Evolutionary conservation across 345 rosid genomes (phyloP), one percentile per base, ranked within the genome.

Genomic region (Eucalyptus grandis): DNA sequence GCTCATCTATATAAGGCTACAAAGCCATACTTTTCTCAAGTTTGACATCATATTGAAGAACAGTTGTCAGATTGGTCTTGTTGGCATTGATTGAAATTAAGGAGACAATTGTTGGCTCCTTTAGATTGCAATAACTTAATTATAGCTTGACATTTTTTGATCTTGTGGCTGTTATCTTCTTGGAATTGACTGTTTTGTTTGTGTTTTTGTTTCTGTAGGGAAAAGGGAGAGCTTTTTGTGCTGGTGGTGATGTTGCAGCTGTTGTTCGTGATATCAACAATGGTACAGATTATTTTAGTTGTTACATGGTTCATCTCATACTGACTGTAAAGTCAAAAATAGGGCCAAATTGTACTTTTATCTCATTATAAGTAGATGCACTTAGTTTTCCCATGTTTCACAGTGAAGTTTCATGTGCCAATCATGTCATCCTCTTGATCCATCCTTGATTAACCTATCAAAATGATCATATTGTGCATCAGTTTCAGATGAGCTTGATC

Each of bases 141-240:
- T 9, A 69, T 69, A 9, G 43, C 19, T 58, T 21, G 4, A 87
- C 80, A 40, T 27, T 87, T 27, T 31, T 40, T 27, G 14, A 26
- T n/a, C 47, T 58, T 50, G 77, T 44, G 44, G 53, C 27, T 15
- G 6, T 69, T 69, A 8, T 22, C 43, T 46, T 31, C 46, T 30
- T 44, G 27, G 60, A 56, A 56, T 56, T 54, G 60, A 96, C 90
- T 92, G 89, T 49, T 67, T 30, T 47, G 24, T 87, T 40, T 4
- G 46, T 43, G 30, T 14, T 67, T 87, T 13, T 53, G 40, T 69
- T 31, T 51, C 60, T 88, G 51, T 49, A 96, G 98, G 97, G 97
- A 21, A 93, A 91, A 65, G 98, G 99, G 88, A 51, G 54, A 51
- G 54, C 54, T 51, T 51, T 51, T 51, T 51, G 54, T 17, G 54